These are phyloP conservation scores for Boeremia lycopersici DNA, from an alignment of 2,329 filamentous ascomycete species.

Conservation along the genomic window DNA sequence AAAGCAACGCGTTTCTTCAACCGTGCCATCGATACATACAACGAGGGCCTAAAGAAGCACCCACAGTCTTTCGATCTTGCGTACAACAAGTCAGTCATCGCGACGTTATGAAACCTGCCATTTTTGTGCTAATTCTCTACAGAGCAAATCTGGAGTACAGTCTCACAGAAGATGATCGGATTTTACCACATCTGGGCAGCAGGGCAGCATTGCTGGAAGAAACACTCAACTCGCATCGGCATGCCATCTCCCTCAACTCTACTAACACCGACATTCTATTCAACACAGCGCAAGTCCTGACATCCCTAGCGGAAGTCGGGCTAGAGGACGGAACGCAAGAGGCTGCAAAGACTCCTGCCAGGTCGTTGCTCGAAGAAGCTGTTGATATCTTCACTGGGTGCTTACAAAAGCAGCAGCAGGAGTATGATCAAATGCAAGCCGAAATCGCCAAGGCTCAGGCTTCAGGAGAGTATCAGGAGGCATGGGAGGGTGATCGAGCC, in stretches of 20 bases:
- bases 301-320: conserved; percentile 66
- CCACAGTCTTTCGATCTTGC: conserved; percentile 71
- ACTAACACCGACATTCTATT: conserved; percentile 72
- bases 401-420: conserved; percentile 52
- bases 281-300: conserved; percentile 73
- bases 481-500: conserved; percentile 22
- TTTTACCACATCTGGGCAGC: conserved; percentile 64
- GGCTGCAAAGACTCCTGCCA: conserved; percentile 52
- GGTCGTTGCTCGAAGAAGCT: conserved; percentile 64
- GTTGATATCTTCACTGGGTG: conserved; percentile 64
- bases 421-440: conserved; percentile 50
- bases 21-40: conserved; percentile 70
- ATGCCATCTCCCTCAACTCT: conserved; percentile 64
- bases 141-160: conserved; percentile 73
- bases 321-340: conserved; percentile 57
- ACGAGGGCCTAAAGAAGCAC: conserved; percentile 65
- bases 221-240: conserved; percentile 67
- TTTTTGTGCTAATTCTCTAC: background rate
- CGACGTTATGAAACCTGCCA: background rate
- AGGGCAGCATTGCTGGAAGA: conserved; percentile 62
- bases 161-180: conserved; percentile 68
- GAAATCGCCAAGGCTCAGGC: conserved; percentile 41
- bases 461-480: conserved; percentile 29
- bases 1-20: conserved; percentile 68
- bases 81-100: conserved; percentile 69